A percentile compares a stretch with the other conserved stretches of the same genome.
These are phyloP conservation scores for Nepenthes mirabilis DNA, from an alignment of 148 eudicot genomes.

Conservation along the genomic window DNA sequence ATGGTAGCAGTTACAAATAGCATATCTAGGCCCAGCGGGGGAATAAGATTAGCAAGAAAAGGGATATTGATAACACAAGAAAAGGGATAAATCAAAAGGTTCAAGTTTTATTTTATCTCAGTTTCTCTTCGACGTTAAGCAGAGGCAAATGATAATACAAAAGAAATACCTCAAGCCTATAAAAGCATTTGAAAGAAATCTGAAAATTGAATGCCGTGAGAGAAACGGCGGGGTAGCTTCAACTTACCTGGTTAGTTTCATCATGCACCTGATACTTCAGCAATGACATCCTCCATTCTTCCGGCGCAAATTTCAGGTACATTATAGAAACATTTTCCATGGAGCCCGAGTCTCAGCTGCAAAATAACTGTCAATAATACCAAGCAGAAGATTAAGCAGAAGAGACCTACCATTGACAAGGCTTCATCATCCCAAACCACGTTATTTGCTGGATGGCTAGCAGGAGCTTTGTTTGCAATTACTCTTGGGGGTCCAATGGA, in stretches of 20 bases:
- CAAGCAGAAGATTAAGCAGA: neutral
- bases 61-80: neutral
- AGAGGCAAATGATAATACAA: neutral
- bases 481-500: slow-evolving; percentile 96
- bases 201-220: neutral
- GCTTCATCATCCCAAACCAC: slow-evolving; percentile 99
- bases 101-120: neutral
- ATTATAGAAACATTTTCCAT: neutral
- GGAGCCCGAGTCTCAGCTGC: neutral
- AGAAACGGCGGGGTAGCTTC: slow-evolving; percentile 13
- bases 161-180: neutral
- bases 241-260: slow-evolving; percentile 99
- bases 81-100: too few relatives aligned
- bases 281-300: slow-evolving; percentile 95
- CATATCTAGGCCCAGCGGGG: slow-evolving; percentile 9
- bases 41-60: neutral
- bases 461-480: slow-evolving; percentile 84
- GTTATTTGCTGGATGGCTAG: slow-evolving; percentile 58
- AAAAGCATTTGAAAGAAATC: slow-evolving; percentile 1
- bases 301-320: slow-evolving; percentile 32
- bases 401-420: slow-evolving; percentile 83
- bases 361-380: neutral
- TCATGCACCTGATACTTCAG: slow-evolving; percentile 97
- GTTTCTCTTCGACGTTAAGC: too few relatives aligned
- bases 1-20: slow-evolving; percentile 26